A percentile compares a stretch with the other conserved stretches of the same genome.
Conservation (phyloP, 176 grass and related monocot genomes). For the Musa beccarii region DNA sequence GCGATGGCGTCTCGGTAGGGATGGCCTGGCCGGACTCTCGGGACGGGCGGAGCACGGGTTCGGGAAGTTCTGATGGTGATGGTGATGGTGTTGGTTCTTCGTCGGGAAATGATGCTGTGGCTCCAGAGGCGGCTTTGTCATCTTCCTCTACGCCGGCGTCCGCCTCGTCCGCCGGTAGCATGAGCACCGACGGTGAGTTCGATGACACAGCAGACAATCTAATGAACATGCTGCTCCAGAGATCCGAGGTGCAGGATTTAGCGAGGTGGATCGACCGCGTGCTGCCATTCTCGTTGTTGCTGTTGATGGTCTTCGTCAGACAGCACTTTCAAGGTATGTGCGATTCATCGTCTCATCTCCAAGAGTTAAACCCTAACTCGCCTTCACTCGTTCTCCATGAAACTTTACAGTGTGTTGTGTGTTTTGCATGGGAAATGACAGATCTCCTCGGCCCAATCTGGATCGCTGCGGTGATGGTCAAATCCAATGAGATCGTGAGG, state of each 20-base stretch:
- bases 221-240: slow-evolving; percentile 42
- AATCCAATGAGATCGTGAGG: slow-evolving; percentile 86
- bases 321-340: slow-evolving; percentile 79
- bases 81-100: not conserved
- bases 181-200: slow-evolving; percentile 15
- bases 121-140: slow-evolving; percentile 8
- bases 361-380: too few species aligned
- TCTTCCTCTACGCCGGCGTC: slow-evolving; percentile 26
- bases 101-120: slow-evolving; percentile 20
- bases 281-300: slow-evolving; percentile 80
- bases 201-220: slow-evolving; percentile 17
- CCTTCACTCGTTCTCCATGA: not conserved
- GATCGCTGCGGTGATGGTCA: slow-evolving; percentile 98
- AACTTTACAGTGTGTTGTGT: not conserved
- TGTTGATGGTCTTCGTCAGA: slow-evolving; percentile 90
- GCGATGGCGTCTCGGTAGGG: too few species aligned
- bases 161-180: not conserved
- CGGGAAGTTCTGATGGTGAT: too few species aligned
- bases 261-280: slow-evolving; percentile 96
- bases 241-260: slow-evolving; percentile 95
- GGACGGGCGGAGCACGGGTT: too few species aligned
- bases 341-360: not conserved
- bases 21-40: too few species aligned
- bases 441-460: slow-evolving; percentile 91
- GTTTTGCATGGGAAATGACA: slow-evolving; percentile 15